A percentile compares a stretch with the other conserved stretches of the same genome.
These are phyloP conservation scores for Primulina huaijiensis DNA, from an alignment of 257 asterid species.

Conservation along the genomic window DNA sequence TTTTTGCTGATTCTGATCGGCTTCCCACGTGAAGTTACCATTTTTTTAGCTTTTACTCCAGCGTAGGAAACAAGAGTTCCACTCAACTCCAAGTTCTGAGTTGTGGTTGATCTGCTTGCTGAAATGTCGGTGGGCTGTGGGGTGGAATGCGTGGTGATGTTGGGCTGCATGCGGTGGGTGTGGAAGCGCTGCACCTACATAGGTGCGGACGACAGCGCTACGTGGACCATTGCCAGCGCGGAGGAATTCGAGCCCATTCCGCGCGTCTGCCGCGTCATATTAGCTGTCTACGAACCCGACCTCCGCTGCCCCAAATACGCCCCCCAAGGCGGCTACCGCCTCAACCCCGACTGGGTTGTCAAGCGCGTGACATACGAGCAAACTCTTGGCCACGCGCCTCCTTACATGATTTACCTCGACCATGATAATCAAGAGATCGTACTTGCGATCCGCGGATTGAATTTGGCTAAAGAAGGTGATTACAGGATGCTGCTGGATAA, in stretches of 20 bases:
- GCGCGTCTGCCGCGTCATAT: constrained; percentile 69
- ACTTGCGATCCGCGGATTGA: constrained; percentile 78
- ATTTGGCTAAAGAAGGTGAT: constrained; percentile 69
- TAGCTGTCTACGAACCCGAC: constrained; percentile 84
- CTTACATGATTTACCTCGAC: constrained; percentile 75
- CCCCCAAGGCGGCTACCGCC: constrained; percentile 60
- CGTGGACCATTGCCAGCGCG: constrained; percentile 72
- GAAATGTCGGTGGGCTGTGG: constrained; percentile 75
- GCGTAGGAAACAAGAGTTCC: neutral
- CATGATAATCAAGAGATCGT: constrained; percentile 72
- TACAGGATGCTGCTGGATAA: constrained; percentile 72
- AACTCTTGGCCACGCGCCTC: constrained; percentile 78
- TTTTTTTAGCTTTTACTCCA: neutral
- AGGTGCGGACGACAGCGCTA: constrained; percentile 86
- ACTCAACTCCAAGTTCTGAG: neutral
- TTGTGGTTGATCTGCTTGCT: constrained; percentile 19
- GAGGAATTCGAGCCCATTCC: constrained; percentile 81
- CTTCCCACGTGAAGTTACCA: constrained; percentile 9
- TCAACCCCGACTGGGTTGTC: constrained; percentile 69
- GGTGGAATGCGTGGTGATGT: constrained; percentile 58
- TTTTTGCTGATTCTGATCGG: neutral
- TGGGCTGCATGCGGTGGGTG: constrained; percentile 90
- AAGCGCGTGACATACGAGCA: constrained; percentile 77
- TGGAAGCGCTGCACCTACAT: constrained; percentile 97
- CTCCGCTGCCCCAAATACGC: constrained; percentile 56